phyloP scores from a whole-genome alignment of 2,329 filamentous ascomycete genomes.

The Penicillium paneum region DNA sequence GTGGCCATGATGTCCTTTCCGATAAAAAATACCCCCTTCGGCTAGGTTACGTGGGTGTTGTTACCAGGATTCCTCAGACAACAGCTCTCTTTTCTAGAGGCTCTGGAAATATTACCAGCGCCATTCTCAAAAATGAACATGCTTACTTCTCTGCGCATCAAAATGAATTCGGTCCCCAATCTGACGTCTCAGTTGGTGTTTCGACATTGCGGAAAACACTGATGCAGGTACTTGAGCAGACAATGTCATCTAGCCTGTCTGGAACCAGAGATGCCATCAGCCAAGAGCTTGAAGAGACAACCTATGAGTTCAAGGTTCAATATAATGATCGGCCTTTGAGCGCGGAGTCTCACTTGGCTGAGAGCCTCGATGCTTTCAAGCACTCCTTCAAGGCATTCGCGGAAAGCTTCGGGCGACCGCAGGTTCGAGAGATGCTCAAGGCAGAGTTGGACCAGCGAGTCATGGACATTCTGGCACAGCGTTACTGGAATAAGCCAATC shows the following conservation, averaged over 20 bases:
- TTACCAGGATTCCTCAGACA: slow-evolving; percentile 71
- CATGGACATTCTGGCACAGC: slow-evolving; percentile 82
- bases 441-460: slow-evolving; percentile 91
- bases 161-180: slow-evolving; percentile 69
- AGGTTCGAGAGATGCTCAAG: slow-evolving; percentile 88
- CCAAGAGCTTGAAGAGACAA: slow-evolving; percentile 92
- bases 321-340: slow-evolving; percentile 95
- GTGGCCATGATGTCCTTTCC: slow-evolving; percentile 73
- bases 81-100: slow-evolving; percentile 77
- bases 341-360: slow-evolving; percentile 93
- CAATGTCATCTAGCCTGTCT: slow-evolving; percentile 90
- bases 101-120: slow-evolving; percentile 70
- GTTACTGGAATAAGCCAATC: slow-evolving; percentile 97
- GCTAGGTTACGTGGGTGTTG: slow-evolving; percentile 94
- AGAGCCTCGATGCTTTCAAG: slow-evolving; percentile 93
- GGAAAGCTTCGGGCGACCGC: slow-evolving; percentile 79
- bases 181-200: slow-evolving; percentile 75
- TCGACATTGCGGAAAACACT: slow-evolving; percentile 87
- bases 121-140: slow-evolving; percentile 84
- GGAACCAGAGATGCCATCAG: slow-evolving; percentile 87
- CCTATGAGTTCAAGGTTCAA: slow-evolving; percentile 98
- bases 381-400: slow-evolving; percentile 95
- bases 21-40: slow-evolving; percentile 92
- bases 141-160: slow-evolving; percentile 83
- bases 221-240: slow-evolving; percentile 95